Evolutionary conservation across 495 filamentous ascomycete genomes (phyloP).

Genomic region (Patellaria atrata): DNA sequence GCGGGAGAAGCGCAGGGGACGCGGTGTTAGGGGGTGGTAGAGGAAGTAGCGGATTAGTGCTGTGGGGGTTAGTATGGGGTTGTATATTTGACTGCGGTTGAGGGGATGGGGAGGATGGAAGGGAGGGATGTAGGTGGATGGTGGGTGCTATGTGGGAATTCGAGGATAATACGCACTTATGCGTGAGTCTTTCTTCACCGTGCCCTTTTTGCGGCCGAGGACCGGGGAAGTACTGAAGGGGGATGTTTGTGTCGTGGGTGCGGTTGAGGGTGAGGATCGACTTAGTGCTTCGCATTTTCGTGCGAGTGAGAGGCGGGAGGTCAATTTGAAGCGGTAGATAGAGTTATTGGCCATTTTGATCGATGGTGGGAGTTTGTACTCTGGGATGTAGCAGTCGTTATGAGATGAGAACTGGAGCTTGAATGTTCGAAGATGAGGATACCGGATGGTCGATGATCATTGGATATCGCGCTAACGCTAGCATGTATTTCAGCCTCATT

Average conservation of each 20-base stretch:
- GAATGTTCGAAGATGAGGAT: too few species aligned
- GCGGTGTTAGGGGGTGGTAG: slow-evolving; percentile 48
- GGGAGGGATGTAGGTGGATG: slow-evolving; percentile 1
- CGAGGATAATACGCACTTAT: slow-evolving; percentile 12
- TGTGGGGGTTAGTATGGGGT: slow-evolving; percentile 18
- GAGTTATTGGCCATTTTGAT: too few species aligned
- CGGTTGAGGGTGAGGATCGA: background rate
- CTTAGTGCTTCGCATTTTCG: too few species aligned
- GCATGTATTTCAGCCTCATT: too few species aligned
- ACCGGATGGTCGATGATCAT: too few species aligned
- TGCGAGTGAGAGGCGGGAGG: too few species aligned
- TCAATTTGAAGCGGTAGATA: too few species aligned
- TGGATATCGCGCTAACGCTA: too few species aligned
- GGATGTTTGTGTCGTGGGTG: slow-evolving; percentile 5
- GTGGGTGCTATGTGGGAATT: background rate
- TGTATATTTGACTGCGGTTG: background rate
- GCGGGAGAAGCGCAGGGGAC: slow-evolving; percentile 73
- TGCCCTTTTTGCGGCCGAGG: slow-evolving; percentile 9
- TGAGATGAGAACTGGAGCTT: too few species aligned
- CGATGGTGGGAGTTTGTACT: too few species aligned
- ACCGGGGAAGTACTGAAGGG: slow-evolving; percentile 11
- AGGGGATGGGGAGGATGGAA: background rate
- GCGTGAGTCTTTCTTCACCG: slow-evolving; percentile 9
- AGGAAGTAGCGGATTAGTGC: slow-evolving; percentile 54
- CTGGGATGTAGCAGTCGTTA: too few species aligned